Evolutionary conservation across 306 rosid genomes (phyloP).

Genomic region (Calophaca sinica): DNA sequence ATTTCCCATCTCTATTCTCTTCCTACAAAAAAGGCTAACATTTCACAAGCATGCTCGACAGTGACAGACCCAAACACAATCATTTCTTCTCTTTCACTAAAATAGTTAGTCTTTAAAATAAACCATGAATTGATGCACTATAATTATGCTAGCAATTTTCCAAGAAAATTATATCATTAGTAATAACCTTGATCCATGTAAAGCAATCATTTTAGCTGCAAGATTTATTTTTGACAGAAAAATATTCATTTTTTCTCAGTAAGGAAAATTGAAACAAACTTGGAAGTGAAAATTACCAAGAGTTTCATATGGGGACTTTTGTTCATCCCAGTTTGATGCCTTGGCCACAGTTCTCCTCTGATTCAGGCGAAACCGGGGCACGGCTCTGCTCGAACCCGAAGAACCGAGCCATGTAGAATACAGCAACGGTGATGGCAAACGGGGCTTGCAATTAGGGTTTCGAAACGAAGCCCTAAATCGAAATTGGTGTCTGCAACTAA

Average conservation of each 20-base stretch:
- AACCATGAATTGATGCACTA: slow-evolving; percentile 5
- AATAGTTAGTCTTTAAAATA: background rate
- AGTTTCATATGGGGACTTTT: slow-evolving; percentile 85
- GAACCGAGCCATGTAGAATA: slow-evolving; percentile 56
- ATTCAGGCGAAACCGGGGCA: slow-evolving; percentile 60
- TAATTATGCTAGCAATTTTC: background rate
- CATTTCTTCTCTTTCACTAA: slow-evolving; percentile 15
- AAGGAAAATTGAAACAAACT: background rate
- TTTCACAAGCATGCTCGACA: slow-evolving; percentile 7
- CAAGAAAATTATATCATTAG: background rate
- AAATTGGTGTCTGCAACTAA: slow-evolving; percentile 67
- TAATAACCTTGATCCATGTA: slow-evolving; percentile 20
- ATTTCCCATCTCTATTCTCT: slow-evolving; percentile 39
- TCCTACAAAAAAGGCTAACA: slow-evolving; percentile 22
- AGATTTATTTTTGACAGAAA: too few relatives aligned
- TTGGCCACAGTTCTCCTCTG: slow-evolving; percentile 73
- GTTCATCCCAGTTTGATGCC: slow-evolving; percentile 79
- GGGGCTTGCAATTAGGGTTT: slow-evolving; percentile 60
- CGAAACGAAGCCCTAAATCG: slow-evolving; percentile 61
- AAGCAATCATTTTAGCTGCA: slow-evolving; percentile 14
- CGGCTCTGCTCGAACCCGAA: slow-evolving; percentile 44
- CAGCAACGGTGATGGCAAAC: slow-evolving; percentile 42
- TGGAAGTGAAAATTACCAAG: slow-evolving; percentile 64
- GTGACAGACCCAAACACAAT: slow-evolving; percentile 14
- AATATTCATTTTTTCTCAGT: too few relatives aligned